Evolutionary conservation across 306 rosid genomes (phyloP), one percentile per base, ranked within the genome.

Genomic region (Elaeagnus macrophylla): DNA sequence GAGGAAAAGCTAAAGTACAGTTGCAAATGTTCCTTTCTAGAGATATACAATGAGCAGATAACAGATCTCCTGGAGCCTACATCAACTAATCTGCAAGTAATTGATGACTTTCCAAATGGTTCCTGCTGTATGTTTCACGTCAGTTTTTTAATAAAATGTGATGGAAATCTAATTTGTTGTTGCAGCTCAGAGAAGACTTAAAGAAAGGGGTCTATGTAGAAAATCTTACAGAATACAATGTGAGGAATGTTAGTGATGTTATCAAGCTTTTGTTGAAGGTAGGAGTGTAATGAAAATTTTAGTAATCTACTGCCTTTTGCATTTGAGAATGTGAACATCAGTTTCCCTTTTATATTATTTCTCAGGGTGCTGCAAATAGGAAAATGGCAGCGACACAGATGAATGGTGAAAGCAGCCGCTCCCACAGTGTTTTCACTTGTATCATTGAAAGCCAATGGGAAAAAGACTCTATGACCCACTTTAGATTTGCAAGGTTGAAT

Each of bases 201-300:
- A 91, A 91, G 86, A 86, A 91, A 82, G 97, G 97, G 67, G 86
- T 91, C 45, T 78, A 91, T 10, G 97, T 86, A 37, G 96, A 91
- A 58, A 86, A 82, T 72, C 96, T 91, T 20, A 78, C 91, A 36
- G 96, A 91, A 76, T 72, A 76, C 54, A 53, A 58, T 16, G 97
- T 84, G 77, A 71, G 52, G 64, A 77, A 86, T 54, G 88, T 86
- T 53, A 62, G 77, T 71, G 97, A 84, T 75, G 89, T 91, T 47
- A 79, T 82, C 76, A 66, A 77, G 78, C 97, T 91, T 71, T 69
- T 91, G 83, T 59, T 81, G 63, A 91, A 84, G 95, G 97, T 86
- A 46, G 51, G 57, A 41, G 14, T 60, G 41, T 48, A 39, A 68
- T 48, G 58, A 47, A 54, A 36, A 16, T 53, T 42, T 14, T 61